A percentile compares a stretch with the other conserved stretches of the same genome.
Conservation (phyloP, 306 rosid species). For the Echinosophora koreensis region DNA sequence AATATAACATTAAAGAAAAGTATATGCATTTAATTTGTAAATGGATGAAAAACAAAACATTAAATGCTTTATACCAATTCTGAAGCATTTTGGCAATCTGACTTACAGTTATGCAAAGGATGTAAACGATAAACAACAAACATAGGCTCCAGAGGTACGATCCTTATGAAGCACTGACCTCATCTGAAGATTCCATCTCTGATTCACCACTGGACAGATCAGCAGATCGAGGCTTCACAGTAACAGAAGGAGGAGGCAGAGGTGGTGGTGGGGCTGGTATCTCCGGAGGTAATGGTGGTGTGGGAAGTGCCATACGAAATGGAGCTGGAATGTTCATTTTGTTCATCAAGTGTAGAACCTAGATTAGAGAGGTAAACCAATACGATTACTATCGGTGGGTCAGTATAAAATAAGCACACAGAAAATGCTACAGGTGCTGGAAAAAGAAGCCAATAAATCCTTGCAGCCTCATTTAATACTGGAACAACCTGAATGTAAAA, state of each 20-base stretch:
- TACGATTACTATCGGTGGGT: conserved; percentile 35
- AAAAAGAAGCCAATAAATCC: conserved; percentile 35
- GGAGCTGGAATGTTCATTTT: conserved; percentile 99
- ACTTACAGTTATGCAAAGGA: conserved; percentile 21
- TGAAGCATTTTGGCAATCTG: conserved; percentile 30
- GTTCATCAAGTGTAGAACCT: conserved; percentile 98
- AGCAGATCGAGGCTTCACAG: conserved; percentile 53
- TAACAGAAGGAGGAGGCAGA: conserved; percentile 58
- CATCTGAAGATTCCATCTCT: conserved; percentile 96
- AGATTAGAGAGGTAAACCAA: conserved; percentile 45
- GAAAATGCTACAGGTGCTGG: conserved; percentile 34
- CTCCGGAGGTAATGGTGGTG: conserved; percentile 92
- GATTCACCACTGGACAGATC: conserved; percentile 84
- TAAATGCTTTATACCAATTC: conserved; percentile 20
- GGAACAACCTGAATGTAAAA: conserved; percentile 87
- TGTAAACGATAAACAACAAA: conserved; percentile 7
- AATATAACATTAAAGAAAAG: conserved; percentile 30
- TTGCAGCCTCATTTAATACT: conserved; percentile 31
- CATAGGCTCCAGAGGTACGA: conserved; percentile 28
- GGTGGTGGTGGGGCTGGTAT: conserved; percentile 64
- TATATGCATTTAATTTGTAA: neutral
- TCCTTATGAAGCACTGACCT: conserved; percentile 59
- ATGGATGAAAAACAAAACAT: conserved; percentile 1
- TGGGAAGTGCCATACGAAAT: conserved; percentile 92
- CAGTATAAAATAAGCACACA: conserved; percentile 26